A percentile compares a stretch with the other conserved stretches of the same genome.
Conservation (phyloP, 2,329 filamentous ascomycete genomes). For the Fusarium sororula region DNA sequence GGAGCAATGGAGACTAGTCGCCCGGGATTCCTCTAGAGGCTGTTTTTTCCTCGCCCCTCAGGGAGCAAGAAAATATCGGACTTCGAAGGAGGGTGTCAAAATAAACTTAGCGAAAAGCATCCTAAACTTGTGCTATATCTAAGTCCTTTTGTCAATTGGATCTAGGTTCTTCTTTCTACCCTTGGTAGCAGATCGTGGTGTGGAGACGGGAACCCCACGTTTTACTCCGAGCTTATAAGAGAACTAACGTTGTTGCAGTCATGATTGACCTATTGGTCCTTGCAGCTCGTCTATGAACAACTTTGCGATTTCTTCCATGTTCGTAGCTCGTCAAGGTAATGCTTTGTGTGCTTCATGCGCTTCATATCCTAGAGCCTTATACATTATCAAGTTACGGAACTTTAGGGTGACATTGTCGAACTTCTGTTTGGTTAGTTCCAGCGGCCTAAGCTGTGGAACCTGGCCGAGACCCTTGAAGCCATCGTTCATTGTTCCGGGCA, state of each 20-base stretch:
- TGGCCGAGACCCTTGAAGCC: constrained; percentile 8
- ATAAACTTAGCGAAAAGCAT: not conserved
- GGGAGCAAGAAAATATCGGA: not conserved
- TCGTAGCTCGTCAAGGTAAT: no score
- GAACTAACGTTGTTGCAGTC: not conserved
- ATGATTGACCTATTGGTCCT: not conserved
- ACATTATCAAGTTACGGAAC: not conserved
- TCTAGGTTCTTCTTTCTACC: not conserved
- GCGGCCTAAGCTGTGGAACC: constrained; percentile 21
- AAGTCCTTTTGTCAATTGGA: not conserved
- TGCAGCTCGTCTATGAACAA: not conserved
- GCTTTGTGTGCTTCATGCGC: not conserved
- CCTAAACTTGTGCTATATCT: not conserved
- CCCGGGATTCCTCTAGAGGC: constrained; percentile 8
- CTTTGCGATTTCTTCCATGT: not conserved
- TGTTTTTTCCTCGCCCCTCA: not conserved
- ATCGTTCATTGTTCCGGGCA: not conserved
- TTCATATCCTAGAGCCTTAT: not conserved
- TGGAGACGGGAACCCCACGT: constrained; percentile 19
- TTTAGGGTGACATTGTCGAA: constrained; percentile 2
- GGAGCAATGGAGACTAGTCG: constrained; percentile 41
- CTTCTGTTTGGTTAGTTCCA: constrained; percentile 28
- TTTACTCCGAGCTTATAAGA: not conserved
- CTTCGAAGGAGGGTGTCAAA: not conserved
- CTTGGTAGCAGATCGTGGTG: constrained; percentile 1